phyloP scores from a whole-genome alignment of 768 basidiomycete species.

The Kwoniella sp. region DNA sequence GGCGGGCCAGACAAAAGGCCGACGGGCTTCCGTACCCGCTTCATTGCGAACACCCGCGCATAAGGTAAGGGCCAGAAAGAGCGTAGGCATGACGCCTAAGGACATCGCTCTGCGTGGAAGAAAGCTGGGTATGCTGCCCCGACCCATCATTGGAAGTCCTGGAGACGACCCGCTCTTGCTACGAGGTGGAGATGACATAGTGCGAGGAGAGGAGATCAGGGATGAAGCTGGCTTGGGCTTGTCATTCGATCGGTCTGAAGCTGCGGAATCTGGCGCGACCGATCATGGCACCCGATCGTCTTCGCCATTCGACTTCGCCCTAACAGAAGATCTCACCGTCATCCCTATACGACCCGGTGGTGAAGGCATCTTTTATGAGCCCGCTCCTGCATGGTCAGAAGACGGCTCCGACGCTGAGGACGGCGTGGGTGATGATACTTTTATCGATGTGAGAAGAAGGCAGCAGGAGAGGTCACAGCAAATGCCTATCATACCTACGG shows the following conservation, averaged over 20 bases:
- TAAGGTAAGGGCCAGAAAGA: background rate
- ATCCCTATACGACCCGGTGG: background rate
- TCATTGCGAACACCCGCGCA: conserved; percentile 2
- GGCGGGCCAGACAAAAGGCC: background rate
- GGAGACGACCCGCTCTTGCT: conserved; percentile 22
- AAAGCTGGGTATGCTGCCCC: conserved; percentile 9
- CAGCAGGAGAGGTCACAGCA: background rate
- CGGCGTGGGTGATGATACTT: conserved; percentile 14
- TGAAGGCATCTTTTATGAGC: background rate
- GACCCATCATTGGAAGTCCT: conserved; percentile 20
- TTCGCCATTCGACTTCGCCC: conserved; percentile 2
- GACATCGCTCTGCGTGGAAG: conserved; percentile 12
- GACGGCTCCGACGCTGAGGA: conserved; percentile 13
- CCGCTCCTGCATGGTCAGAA: conserved; percentile 13
- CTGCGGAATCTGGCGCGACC: background rate
- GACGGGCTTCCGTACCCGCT: conserved; percentile 2
- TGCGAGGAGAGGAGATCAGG: background rate
- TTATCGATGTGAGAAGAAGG: conserved; percentile 3
- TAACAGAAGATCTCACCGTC: conserved; percentile 3
- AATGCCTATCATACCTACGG: no score
- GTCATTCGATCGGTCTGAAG: background rate
- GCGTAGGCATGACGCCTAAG: conserved; percentile 10
- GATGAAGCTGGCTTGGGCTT: conserved; percentile 4
- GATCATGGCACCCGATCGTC: background rate
- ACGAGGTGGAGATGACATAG: background rate